Evolutionary conservation across 441 rosid species (phyloP).

Genomic region (Pelargonium cotyledonis): DNA sequence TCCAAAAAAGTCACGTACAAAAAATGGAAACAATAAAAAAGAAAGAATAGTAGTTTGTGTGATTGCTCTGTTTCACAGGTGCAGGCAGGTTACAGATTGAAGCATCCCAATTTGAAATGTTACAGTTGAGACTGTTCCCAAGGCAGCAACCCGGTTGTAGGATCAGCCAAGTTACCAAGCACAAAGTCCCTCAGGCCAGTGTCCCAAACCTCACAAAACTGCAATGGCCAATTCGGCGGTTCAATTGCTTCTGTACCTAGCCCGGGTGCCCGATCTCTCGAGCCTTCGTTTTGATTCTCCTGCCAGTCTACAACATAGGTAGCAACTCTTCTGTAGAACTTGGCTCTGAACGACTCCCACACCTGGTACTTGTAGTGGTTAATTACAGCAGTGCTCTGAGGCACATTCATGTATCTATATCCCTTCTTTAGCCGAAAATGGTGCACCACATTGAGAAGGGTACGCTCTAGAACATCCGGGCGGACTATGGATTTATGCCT

Average conservation of each 20-base stretch:
- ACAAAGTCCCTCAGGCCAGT: constrained; percentile 80
- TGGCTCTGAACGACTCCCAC: constrained; percentile 81
- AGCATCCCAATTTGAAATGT: constrained; percentile 17
- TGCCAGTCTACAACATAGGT: constrained; percentile 92
- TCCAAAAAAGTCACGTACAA: background rate
- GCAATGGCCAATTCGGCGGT: constrained; percentile 65
- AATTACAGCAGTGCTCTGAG: constrained; percentile 57
- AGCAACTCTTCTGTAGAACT: constrained; percentile 85
- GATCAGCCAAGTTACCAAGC: constrained; percentile 66
- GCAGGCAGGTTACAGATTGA: too few species aligned
- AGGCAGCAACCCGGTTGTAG: constrained; percentile 56
- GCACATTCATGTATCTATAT: constrained; percentile 48
- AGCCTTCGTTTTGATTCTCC: constrained; percentile 82
- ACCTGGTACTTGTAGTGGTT: constrained; percentile 96
- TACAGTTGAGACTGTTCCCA: constrained; percentile 55
- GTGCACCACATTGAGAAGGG: constrained; percentile 84
- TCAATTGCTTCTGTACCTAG: constrained; percentile 81
- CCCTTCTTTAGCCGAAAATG: constrained; percentile 65
- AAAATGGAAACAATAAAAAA: constrained; percentile 22
- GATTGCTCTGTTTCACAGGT: background rate
- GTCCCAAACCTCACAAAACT: constrained; percentile 95
- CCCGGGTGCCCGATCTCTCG: constrained; percentile 91
- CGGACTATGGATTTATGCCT: constrained; percentile 83
- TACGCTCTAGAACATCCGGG: constrained; percentile 44
- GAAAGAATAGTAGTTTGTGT: constrained; percentile 19